Evolutionary conservation across 2,329 filamentous ascomycete genomes (phyloP).

Genomic region (Colletotrichum kahawae): DNA sequence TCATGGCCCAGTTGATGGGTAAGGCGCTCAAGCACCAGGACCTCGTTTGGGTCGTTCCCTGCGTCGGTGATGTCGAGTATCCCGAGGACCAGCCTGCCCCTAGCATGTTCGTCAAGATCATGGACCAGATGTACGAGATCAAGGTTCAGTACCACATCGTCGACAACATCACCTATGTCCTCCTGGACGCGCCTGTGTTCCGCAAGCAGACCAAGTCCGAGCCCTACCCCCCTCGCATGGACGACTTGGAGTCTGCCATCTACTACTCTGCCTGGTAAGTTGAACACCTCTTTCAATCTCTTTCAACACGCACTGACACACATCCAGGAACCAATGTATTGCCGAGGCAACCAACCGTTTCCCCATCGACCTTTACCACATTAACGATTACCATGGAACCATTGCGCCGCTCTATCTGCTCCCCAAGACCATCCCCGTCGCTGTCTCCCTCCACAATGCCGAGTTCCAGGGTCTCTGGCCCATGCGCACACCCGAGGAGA

Average conservation of each 20-base stretch:
- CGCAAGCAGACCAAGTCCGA: slow-evolving; percentile 66
- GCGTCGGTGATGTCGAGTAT: slow-evolving; percentile 68
- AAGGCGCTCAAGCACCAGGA: slow-evolving; percentile 69
- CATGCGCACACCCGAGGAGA: slow-evolving; percentile 66
- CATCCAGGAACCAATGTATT: slow-evolving; percentile 63
- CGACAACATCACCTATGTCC: slow-evolving; percentile 71
- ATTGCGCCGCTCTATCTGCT: slow-evolving; percentile 71
- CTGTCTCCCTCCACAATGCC: slow-evolving; percentile 70
- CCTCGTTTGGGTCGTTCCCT: slow-evolving; percentile 67
- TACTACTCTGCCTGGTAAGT: slow-evolving; percentile 69
- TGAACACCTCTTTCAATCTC: accelerated
- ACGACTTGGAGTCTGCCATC: slow-evolving; percentile 70
- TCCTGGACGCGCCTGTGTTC: slow-evolving; percentile 71
- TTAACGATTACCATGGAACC: slow-evolving; percentile 70
- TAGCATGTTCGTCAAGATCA: slow-evolving; percentile 66
- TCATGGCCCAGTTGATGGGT: slow-evolving; percentile 74
- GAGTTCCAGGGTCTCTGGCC: slow-evolving; percentile 75
- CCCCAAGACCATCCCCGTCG: slow-evolving; percentile 64
- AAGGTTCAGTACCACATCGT: slow-evolving; percentile 67
- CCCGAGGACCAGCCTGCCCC: slow-evolving; percentile 62
- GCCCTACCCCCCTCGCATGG: slow-evolving; percentile 72
- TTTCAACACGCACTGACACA: neutral
- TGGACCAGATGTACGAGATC: slow-evolving; percentile 65
- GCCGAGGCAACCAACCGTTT: slow-evolving; percentile 67
- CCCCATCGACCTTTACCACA: slow-evolving; percentile 66